Evolutionary conservation across 2,329 filamentous ascomycete genomes (phyloP).

Genomic region (Claviceps digitariae): DNA sequence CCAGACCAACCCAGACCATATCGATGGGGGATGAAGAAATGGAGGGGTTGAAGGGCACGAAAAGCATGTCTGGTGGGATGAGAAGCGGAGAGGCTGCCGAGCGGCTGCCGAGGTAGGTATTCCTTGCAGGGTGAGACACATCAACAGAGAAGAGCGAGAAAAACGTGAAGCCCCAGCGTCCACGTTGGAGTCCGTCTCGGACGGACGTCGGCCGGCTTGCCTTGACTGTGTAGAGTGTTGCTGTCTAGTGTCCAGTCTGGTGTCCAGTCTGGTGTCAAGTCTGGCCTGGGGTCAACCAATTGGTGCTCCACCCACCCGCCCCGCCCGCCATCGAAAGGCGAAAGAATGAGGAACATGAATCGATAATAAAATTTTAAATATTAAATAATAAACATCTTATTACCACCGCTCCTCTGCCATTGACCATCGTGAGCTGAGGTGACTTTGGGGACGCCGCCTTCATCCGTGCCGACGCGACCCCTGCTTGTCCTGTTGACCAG

Average conservation of each 20-base stretch:
- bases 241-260: not conserved
- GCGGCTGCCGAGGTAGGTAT: not conserved
- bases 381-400: not conserved
- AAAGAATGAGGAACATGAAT: not conserved
- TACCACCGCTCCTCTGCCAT: not conserved
- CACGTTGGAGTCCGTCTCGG: too few species aligned
- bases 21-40: too few species aligned
- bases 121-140: not conserved
- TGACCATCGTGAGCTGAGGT: not conserved
- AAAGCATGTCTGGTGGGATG: not conserved
- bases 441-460: not conserved
- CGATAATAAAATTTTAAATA: not conserved
- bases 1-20: too few species aligned
- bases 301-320: not conserved
- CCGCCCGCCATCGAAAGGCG: not conserved
- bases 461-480: not conserved
- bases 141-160: not conserved
- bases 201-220: too few species aligned
- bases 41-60: too few species aligned
- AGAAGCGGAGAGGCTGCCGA: not conserved
- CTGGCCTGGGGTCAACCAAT: not conserved
- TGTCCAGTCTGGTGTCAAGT: not conserved
- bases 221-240: not conserved
- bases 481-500: not conserved
- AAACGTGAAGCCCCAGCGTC: not conserved